phyloP scores from a whole-genome alignment of 352 stramenopile species.

The Phytophthora podocarpi region DNA sequence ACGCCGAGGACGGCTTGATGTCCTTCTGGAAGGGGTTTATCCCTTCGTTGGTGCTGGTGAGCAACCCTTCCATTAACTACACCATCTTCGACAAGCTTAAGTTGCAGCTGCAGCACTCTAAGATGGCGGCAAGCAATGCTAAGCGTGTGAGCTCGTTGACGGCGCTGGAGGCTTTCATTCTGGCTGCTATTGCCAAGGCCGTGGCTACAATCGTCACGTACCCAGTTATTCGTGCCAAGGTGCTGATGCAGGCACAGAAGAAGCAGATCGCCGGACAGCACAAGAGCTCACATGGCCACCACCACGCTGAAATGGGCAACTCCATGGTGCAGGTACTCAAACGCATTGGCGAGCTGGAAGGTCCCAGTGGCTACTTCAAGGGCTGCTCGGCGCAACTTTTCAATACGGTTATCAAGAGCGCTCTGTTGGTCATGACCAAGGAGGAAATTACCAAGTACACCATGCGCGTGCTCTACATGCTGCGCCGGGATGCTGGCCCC shows the following conservation, averaged over 20 bases:
- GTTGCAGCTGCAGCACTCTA: slow-evolving; percentile 57
- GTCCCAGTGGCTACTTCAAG: slow-evolving; percentile 67
- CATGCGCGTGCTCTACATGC: slow-evolving; percentile 70
- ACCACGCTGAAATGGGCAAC: slow-evolving; percentile 49
- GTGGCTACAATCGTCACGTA: slow-evolving; percentile 89
- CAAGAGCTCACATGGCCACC: slow-evolving; percentile 39
- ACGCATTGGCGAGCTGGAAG: slow-evolving; percentile 69
- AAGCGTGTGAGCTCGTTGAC: slow-evolving; percentile 57
- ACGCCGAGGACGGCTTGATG: slow-evolving; percentile 65
- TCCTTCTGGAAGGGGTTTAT: slow-evolving; percentile 91
- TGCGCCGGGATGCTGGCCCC: slow-evolving; percentile 44
- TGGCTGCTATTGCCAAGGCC: slow-evolving; percentile 83
- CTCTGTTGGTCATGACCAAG: slow-evolving; percentile 84
- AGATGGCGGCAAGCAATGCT: slow-evolving; percentile 46
- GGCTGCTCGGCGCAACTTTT: slow-evolving; percentile 82
- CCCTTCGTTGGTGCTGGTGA: slow-evolving; percentile 87
- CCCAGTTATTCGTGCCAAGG: slow-evolving; percentile 88
- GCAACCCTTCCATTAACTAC: slow-evolving; percentile 91
- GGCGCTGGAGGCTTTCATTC: slow-evolving; percentile 76
- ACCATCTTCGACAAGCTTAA: slow-evolving; percentile 90
- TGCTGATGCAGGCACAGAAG: slow-evolving; percentile 86
- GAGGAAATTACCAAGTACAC: slow-evolving; percentile 83
- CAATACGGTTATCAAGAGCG: slow-evolving; percentile 86
- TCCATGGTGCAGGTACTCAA: slow-evolving; percentile 76
- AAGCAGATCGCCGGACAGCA: slow-evolving; percentile 42